phyloP scores from a whole-genome alignment of 495 filamentous ascomycete species.

The Rusavskia elegans region DNA sequence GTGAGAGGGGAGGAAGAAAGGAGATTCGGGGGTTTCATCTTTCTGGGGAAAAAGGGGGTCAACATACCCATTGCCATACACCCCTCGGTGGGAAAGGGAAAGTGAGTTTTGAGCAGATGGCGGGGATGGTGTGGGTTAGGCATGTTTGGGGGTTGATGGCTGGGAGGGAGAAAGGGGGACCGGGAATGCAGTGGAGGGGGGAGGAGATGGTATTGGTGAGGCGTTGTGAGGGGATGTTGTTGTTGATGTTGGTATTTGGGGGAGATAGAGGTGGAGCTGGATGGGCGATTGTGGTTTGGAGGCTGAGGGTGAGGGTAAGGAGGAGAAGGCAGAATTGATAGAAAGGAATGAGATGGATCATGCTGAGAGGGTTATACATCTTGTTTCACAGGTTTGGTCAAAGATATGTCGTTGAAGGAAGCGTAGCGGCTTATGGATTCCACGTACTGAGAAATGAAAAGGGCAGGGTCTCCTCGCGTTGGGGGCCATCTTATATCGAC shows the following conservation, averaged over 20 bases:
- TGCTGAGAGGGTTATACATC: background rate
- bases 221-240: background rate
- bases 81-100: background rate
- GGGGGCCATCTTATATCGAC: too few species aligned
- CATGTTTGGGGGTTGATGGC: background rate
- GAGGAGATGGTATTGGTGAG: background rate
- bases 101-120: background rate
- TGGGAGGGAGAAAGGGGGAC: background rate
- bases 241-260: background rate
- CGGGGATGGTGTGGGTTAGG: background rate
- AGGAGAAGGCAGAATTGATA: background rate
- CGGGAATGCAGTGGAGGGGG: background rate
- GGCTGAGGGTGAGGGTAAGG: background rate
- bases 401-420: too few species aligned
- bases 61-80: background rate
- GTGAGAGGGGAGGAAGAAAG: too few species aligned
- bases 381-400: too few species aligned
- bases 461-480: too few species aligned
- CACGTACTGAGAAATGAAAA: too few species aligned
- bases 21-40: too few species aligned
- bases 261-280: background rate
- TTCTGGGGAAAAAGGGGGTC: too few species aligned
- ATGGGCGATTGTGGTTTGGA: background rate
- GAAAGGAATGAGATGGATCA: background rate
- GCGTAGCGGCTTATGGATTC: too few species aligned